Percentiles rank a stretch among this genome's conserved stretches.
Evolutionary conservation across 768 basidiomycete species (phyloP).

Genomic region (Russula compacta): DNA sequence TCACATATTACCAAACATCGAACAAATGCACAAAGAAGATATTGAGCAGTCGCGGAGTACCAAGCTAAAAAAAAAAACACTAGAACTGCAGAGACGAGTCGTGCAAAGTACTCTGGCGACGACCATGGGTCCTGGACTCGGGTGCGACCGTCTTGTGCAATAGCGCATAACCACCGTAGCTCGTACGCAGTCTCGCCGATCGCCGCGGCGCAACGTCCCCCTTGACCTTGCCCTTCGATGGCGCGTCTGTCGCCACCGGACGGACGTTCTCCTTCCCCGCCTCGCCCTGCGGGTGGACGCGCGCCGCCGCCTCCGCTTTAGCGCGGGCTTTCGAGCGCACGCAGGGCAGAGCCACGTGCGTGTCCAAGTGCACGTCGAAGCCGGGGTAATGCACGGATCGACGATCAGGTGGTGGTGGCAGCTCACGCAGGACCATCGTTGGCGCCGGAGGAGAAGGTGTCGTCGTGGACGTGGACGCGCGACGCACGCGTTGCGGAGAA

Average conservation of each 20-base stretch:
- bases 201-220: conserved; percentile 8
- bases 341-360: conserved; percentile 13
- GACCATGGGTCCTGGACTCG: neutral
- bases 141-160: neutral
- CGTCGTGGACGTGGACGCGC: neutral
- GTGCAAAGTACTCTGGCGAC: conserved; percentile 3
- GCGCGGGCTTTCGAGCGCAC: conserved; percentile 9
- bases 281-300: conserved; percentile 3
- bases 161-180: neutral
- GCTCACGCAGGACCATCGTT: conserved; percentile 15
- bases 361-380: conserved; percentile 19
- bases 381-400: conserved; percentile 19
- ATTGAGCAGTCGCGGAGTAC: neutral
- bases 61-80: neutral
- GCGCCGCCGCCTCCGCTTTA: neutral
- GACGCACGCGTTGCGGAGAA: neutral
- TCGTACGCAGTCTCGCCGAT: conserved; percentile 13
- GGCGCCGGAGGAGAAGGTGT: neutral
- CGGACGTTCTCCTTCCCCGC: conserved; percentile 20
- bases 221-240: neutral
- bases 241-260: neutral
- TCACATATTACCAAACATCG: neutral
- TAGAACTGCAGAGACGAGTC: conserved; percentile 8
- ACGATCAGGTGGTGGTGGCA: conserved; percentile 13
- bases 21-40: conserved; percentile 1